These are phyloP conservation scores for Leccinum sublutescens DNA, from an alignment of 768 basidiomycete genomes.

Conservation along the genomic window DNA sequence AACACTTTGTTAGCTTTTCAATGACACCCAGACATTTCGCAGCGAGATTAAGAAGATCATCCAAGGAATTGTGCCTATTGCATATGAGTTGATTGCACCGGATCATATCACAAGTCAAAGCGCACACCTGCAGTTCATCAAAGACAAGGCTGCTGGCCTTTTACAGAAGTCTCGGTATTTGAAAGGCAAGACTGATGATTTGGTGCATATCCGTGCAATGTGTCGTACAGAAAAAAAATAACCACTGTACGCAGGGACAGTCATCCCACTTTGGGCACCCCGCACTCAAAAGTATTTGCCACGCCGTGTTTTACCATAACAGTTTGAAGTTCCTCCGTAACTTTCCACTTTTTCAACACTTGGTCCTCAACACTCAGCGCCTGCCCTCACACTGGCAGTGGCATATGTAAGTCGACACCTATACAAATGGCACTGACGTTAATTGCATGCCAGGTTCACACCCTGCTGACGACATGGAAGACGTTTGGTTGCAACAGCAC, in stretches of 20 bases:
- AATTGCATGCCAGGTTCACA: background rate
- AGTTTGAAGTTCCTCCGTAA: background rate
- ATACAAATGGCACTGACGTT: background rate
- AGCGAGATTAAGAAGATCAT: background rate
- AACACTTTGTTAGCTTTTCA: background rate
- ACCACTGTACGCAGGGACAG: background rate
- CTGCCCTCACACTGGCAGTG: background rate
- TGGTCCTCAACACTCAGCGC: background rate
- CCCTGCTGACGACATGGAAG: background rate
- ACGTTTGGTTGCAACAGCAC: background rate
- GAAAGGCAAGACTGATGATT: background rate
- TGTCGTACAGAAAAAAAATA: background rate
- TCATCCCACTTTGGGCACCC: background rate
- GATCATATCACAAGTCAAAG: background rate
- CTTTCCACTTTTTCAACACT: background rate
- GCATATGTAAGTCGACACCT: background rate
- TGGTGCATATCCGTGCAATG: background rate
- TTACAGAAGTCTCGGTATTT: background rate
- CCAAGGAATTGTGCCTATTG: background rate
- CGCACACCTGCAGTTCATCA: background rate
- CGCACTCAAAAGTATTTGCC: background rate
- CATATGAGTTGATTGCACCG: background rate
- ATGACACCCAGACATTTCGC: background rate
- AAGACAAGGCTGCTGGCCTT: background rate
- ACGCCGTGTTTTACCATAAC: background rate